phyloP scores from a whole-genome alignment of 768 basidiomycete species.

The Zangia roseola region DNA sequence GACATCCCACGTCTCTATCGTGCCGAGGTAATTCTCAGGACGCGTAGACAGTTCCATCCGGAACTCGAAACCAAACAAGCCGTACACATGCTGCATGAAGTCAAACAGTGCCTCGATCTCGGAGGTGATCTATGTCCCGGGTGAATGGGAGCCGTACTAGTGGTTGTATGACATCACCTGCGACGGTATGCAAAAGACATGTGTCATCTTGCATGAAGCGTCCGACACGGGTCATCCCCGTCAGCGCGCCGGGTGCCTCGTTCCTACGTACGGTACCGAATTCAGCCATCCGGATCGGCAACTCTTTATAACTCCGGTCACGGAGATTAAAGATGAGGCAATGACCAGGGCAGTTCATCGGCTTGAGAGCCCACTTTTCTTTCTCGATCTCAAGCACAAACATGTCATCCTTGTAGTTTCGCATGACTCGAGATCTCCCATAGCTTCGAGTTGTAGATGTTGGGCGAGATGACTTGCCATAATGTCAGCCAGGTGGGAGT shows the following conservation, averaged over 20 bases:
- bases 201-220: conserved; percentile 98
- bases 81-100: conserved; percentile 93
- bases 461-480: conserved; percentile 86
- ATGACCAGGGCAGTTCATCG: conserved; percentile 99
- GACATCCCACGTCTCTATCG: conserved; percentile 84
- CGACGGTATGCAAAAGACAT: conserved; percentile 95
- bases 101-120: conserved; percentile 89
- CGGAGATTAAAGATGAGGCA: conserved; percentile 93
- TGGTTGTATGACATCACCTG: conserved; percentile 47
- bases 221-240: conserved; percentile 89
- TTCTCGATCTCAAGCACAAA: conserved; percentile 93
- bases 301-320: conserved; percentile 91
- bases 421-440: conserved; percentile 99
- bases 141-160: background rate
- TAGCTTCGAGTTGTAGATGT: conserved; percentile 94
- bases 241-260: conserved; percentile 92
- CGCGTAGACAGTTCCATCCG: conserved; percentile 93
- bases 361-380: conserved; percentile 93
- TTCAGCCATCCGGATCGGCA: conserved; percentile 97
- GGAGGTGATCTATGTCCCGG: conserved; percentile 61
- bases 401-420: conserved; percentile 98
- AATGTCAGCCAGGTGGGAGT: conserved; percentile 9
- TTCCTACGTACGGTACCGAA: conserved; percentile 98
- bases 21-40: conserved; percentile 90
- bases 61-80: conserved; percentile 93